A percentile compares a stretch with the other conserved stretches of the same genome.
phyloP scores from a whole-genome alignment of 352 stramenopile species.

The Thraustotheca clavata region DNA sequence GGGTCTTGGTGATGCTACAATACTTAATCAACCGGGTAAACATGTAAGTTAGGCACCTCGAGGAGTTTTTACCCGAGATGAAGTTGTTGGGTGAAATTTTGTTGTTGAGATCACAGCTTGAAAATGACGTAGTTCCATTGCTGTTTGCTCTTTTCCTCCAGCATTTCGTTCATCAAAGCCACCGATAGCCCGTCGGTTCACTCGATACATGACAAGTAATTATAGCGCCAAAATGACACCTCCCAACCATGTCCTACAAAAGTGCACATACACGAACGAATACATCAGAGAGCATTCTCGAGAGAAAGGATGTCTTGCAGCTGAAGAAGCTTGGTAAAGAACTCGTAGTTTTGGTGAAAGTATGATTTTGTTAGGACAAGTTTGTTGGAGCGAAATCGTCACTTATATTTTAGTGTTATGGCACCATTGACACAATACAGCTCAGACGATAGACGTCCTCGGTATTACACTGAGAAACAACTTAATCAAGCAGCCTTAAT shows the following conservation, averaged over 20 bases:
- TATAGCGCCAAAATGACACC: background rate
- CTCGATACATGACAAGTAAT: background rate
- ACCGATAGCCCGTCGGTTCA: background rate
- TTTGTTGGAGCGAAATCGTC: conserved; percentile 8
- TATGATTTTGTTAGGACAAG: background rate
- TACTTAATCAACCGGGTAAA: background rate
- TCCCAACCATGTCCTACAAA: conserved; percentile 14
- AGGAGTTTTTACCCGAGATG: conserved; percentile 22
- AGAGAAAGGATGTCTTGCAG: background rate
- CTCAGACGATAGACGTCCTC: conserved; percentile 4
- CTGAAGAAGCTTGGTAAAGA: conserved; percentile 8
- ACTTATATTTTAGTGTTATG: conserved; percentile 17
- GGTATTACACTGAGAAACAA: conserved; percentile 4
- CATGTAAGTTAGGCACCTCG: background rate
- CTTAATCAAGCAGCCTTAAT: background rate
- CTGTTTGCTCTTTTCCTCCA: conserved; percentile 60
- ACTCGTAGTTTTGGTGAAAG: background rate
- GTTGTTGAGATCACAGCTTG: conserved; percentile 56
- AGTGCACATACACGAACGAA: background rate
- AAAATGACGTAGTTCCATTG: conserved; percentile 67
- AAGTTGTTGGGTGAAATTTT: conserved; percentile 43
- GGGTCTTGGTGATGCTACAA: background rate
- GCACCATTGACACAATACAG: conserved; percentile 18
- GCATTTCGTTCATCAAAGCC: conserved; percentile 69
- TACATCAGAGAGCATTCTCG: background rate